A percentile compares a stretch with the other conserved stretches of the same genome.
phyloP scores from a whole-genome alignment of 2,329 filamentous ascomycete species.

The Dryadomyces sulphureus region DNA sequence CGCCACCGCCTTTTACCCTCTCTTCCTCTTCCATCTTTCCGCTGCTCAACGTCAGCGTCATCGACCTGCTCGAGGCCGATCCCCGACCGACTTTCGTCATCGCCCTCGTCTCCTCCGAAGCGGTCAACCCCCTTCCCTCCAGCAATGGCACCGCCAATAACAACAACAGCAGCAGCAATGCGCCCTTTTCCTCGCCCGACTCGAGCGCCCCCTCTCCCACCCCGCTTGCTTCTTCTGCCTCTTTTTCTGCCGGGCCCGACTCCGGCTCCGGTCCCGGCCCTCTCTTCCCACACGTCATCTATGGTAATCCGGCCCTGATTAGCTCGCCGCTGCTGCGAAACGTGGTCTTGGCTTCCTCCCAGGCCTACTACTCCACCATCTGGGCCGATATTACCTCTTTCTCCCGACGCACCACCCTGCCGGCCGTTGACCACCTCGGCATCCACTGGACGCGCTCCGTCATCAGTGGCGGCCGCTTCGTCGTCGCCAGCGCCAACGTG shows the following conservation, averaged over 20 bases:
- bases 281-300: conserved; percentile 9
- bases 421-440: conserved; percentile 4
- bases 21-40: neutral
- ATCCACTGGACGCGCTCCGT: conserved; percentile 9
- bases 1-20: too few relatives aligned
- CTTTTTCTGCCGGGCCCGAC: neutral
- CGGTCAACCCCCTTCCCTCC: neutral
- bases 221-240: neutral
- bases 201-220: neutral
- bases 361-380: conserved; percentile 9
- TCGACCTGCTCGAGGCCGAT: conserved; percentile 24
- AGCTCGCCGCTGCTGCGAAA: conserved; percentile 9
- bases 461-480: conserved; percentile 4
- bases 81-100: conserved; percentile 22
- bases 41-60: conserved; percentile 14
- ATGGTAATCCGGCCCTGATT: conserved; percentile 16
- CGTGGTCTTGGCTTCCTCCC: conserved; percentile 6
- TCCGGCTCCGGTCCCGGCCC: neutral
- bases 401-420: neutral
- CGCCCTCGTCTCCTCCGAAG: neutral
- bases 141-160: neutral
- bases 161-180: neutral
- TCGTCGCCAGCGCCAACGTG: conserved; percentile 9
- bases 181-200: too few relatives aligned
- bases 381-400: conserved; percentile 12